Conservation (phyloP, 2,329 filamentous ascomycete genomes). For the Bipolaris sorokiniana region DNA sequence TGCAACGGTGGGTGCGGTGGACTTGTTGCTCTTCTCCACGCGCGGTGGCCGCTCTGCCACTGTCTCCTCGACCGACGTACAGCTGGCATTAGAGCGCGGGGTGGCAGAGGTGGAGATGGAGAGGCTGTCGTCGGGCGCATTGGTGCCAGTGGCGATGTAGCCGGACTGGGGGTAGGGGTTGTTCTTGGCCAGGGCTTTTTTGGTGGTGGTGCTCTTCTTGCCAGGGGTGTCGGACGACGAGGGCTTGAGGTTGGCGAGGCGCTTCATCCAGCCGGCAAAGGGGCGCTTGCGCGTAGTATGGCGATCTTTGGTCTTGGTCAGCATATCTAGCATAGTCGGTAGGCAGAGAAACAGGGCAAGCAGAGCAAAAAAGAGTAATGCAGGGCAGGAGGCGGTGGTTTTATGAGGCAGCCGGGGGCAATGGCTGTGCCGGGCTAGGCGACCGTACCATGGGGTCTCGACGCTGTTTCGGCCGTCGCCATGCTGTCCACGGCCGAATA, state of each 20-base stretch:
- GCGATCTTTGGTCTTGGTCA: slow-evolving; percentile 63
- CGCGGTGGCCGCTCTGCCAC: slow-evolving; percentile 56
- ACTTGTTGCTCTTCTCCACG: slow-evolving; percentile 70
- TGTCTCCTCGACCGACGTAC: slow-evolving; percentile 65
- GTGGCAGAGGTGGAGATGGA: slow-evolving; percentile 59
- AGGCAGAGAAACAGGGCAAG: neutral
- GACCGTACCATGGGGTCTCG: slow-evolving; percentile 52
- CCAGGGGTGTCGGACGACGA: slow-evolving; percentile 65
- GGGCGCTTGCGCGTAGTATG: slow-evolving; percentile 77
- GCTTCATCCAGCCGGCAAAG: slow-evolving; percentile 93
- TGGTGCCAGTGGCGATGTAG: slow-evolving; percentile 57
- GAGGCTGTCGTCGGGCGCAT: slow-evolving; percentile 45
- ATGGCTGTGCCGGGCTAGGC: slow-evolving; percentile 32
- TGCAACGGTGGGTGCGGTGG: slow-evolving; percentile 78
- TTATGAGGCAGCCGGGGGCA: slow-evolving; percentile 13
- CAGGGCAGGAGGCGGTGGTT: slow-evolving; percentile 1
- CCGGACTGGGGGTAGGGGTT: slow-evolving; percentile 92
- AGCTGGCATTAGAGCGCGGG: slow-evolving; percentile 53
- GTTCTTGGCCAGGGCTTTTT: slow-evolving; percentile 74
- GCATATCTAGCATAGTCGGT: slow-evolving; percentile 19
- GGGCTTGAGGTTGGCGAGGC: slow-evolving; percentile 85
- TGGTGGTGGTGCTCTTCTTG: slow-evolving; percentile 53
- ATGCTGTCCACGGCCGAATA: slow-evolving; percentile 36
- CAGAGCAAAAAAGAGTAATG: neutral
- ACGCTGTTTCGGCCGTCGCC: slow-evolving; percentile 54